Evolutionary conservation across 768 basidiomycete genomes (phyloP).

Genomic region (Boletellus emodensis): DNA sequence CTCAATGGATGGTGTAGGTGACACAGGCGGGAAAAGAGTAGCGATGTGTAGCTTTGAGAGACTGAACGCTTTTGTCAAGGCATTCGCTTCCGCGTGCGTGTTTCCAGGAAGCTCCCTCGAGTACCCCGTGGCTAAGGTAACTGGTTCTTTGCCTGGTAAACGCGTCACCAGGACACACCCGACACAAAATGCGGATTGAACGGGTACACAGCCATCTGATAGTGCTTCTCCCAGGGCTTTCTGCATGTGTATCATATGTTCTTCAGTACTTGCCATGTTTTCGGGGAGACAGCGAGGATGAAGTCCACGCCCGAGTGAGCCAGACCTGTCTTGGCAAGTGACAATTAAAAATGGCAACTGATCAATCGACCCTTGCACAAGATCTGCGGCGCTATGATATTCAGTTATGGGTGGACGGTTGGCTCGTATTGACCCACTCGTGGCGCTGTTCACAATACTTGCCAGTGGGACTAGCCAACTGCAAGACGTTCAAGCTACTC

Average conservation of each 20-base stretch:
- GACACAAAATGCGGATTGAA: conserved; percentile 84
- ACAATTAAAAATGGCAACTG: no score
- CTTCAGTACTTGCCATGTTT: background rate
- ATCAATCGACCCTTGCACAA: no score
- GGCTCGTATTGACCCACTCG: no score
- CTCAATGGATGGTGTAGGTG: conserved; percentile 31
- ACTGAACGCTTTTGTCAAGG: conserved; percentile 64
- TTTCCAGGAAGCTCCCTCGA: conserved; percentile 91
- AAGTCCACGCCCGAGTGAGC: no score
- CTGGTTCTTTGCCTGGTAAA: conserved; percentile 39
- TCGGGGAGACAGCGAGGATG: no score
- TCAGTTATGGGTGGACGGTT: no score
- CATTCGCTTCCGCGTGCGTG: conserved; percentile 97
- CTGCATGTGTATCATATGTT: conserved; percentile 46
- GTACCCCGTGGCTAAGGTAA: conserved; percentile 74
- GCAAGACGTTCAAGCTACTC: no score
- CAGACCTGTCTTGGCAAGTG: no score
- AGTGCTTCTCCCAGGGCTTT: conserved; percentile 66
- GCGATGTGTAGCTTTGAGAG: conserved; percentile 44
- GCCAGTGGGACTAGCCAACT: no score
- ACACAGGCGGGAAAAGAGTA: conserved; percentile 38
- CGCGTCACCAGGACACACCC: conserved; percentile 70
- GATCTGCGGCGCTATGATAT: no score
- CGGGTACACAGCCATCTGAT: conserved; percentile 55
- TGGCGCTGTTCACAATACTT: no score